Evolutionary conservation across 345 rosid species (phyloP), one percentile per base, ranked within the genome.

Genomic region (Hibiscus syriacus): DNA sequence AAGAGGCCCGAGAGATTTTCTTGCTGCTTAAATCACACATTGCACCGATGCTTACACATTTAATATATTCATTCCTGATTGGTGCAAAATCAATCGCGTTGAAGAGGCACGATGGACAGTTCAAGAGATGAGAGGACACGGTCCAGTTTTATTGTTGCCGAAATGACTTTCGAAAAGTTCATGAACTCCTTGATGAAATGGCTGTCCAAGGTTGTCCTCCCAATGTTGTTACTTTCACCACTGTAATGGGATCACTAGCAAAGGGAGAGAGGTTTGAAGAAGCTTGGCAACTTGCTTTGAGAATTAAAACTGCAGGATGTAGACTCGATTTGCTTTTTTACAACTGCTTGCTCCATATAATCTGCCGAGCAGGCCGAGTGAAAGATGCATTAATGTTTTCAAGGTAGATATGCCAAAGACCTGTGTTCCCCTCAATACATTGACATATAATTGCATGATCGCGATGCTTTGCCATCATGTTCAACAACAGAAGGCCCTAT

Each of bases 61-160:
- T 72, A 88, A 90, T 57, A 92, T 90, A 43, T 86, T 90, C 45
- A 87, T 92, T 55, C 85, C 86, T 29, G 98, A 97, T 56, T 92
- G 98, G 98, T 90, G 97, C 74, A 83, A 84, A 78, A 70, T 78
- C 13, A 84, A 84, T 39, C 77, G 86, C 32, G 87, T 87, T 2
- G 93, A 88, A 34, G 97, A 90, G 74, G 98, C 97, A 54, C 80
- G 74, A 3, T 92, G 98, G 97, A 87, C 97, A 3, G 73, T 92
- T 32, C 92, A 88, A 52, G 97, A 92, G 74, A 92, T 92, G 98
- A 92, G 76, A 73, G 98, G 97, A 0, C 69, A 86, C 29, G 97
- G 92, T 0, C 73, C 80, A 78, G 30, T 83, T 80, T 70, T 82
- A 86, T 61, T 90, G 96, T 55, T 72, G 72, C 60, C 80, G 68